Evolutionary conservation across 2,329 filamentous ascomycete species (phyloP), one percentile per base, ranked within the genome.

Genomic region (Ophiostoma sp.): DNA sequence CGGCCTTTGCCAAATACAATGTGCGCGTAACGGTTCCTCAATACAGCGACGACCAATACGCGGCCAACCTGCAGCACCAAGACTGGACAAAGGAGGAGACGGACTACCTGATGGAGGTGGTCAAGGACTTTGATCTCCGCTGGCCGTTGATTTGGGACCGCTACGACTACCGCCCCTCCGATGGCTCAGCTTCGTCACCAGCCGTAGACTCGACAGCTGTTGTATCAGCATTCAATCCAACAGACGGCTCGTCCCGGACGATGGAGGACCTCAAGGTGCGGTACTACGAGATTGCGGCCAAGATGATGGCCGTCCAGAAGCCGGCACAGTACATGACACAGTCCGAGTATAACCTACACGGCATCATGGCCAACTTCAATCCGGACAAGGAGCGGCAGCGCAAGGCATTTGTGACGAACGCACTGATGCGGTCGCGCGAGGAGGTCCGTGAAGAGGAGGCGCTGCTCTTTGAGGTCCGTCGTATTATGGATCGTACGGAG

Each of bases 1-100:
- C 89, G 8, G 79, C 83, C 1, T 98, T 96, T 82, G 90, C 93
- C 66, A 97, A 95, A 80, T 98, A 92, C 86, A 97, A 98, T 80
- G 90, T 97, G 72, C 88, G 91, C 76, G 89, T 95, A 17, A 87
- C 92, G 3, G 86, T 94, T 48, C 93, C 95, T 0, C 87, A 90
- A 74, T 98, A 98, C 82, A 94, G 89, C 75, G 92, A 97, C 76
- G 93, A 95, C 75, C 92, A 97, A 80, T 99, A 99, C 82, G 88
- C 91, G 74, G 86, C 89, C 73, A 89, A 92, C 75, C 83, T 99
- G 69, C 87, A 90, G 77, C 92, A 87, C 79, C 85, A 89, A 17
- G 91, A 95, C 77, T 99, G 96, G 96, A 91, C 92, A 17, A 93
- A 92, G 79, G 92, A 96, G 78, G 96, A 99, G 83, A 99, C 96